Conservation (phyloP, 164 flowering plant genomes). For the Kingdonia uniflora region DNA sequence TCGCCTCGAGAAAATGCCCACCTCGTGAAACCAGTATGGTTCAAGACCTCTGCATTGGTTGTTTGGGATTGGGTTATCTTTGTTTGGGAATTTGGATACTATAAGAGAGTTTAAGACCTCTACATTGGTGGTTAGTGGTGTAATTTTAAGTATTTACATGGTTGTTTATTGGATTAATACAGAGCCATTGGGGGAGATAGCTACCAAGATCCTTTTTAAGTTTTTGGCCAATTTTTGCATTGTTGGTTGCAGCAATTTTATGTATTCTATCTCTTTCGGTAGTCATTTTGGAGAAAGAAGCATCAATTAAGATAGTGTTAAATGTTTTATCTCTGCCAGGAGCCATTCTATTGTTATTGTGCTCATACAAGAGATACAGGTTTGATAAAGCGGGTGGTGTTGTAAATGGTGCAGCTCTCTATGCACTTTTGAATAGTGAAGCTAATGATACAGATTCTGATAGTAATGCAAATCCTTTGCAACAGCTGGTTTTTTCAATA, state of each 20-base stretch:
- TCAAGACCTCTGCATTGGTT: too few species aligned
- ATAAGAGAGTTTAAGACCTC: conserved; percentile 23
- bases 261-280: conserved; percentile 22
- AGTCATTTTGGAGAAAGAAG: conserved; percentile 3
- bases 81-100: conserved; percentile 32
- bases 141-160: conserved; percentile 45
- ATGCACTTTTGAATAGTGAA: conserved; percentile 22
- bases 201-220: too few species aligned
- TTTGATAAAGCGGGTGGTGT: conserved; percentile 3
- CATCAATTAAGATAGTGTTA: too few species aligned
- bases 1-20: too few species aligned
- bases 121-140: conserved; percentile 33
- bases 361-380: too few species aligned
- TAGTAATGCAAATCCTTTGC: conserved; percentile 35
- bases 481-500: too few species aligned
- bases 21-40: too few species aligned
- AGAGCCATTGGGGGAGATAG: conserved; percentile 21
- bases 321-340: too few species aligned
- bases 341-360: too few species aligned
- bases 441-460: conserved; percentile 4
- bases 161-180: conserved; percentile 23
- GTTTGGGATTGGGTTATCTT: conserved; percentile 34
- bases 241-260: too few species aligned
- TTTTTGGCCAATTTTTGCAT: conserved; percentile 24
- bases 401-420: conserved; percentile 6